Evolutionary conservation across 352 stramenopile genomes (phyloP).

Genomic region (Phytophthora pluvialis): DNA sequence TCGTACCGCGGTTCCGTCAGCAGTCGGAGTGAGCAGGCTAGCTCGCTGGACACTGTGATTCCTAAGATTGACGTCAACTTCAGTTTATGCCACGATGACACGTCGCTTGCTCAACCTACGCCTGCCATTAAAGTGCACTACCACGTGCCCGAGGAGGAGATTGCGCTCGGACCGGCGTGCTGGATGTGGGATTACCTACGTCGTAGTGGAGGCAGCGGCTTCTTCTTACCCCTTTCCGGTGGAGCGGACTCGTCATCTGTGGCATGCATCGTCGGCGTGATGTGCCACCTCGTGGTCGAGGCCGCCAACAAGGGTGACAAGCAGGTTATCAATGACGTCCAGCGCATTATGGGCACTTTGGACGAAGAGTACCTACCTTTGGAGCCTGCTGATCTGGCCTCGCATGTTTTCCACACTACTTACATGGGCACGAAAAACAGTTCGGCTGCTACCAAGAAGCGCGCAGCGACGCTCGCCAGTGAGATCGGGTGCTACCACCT

Average conservation of each 20-base stretch:
- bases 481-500: slow-evolving; percentile 97
- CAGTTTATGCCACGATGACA: slow-evolving; percentile 75
- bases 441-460: slow-evolving; percentile 89
- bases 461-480: slow-evolving; percentile 87
- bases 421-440: slow-evolving; percentile 99
- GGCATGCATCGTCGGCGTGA: slow-evolving; percentile 97
- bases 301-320: slow-evolving; percentile 81
- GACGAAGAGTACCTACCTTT: slow-evolving; percentile 62
- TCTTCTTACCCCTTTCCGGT: slow-evolving; percentile 97
- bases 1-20: slow-evolving; percentile 95
- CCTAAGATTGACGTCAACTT: slow-evolving; percentile 81
- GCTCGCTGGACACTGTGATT: slow-evolving; percentile 66
- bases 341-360: slow-evolving; percentile 77
- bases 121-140: slow-evolving; percentile 73
- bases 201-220: slow-evolving; percentile 83
- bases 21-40: slow-evolving; percentile 95
- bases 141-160: slow-evolving; percentile 96
- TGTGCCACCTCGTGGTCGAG: slow-evolving; percentile 95
- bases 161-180: slow-evolving; percentile 96
- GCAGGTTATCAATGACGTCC: slow-evolving; percentile 87
- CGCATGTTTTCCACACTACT: slow-evolving; percentile 95
- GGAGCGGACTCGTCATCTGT: slow-evolving; percentile 97
- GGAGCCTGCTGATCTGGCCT: slow-evolving; percentile 91
- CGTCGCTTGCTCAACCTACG: slow-evolving; percentile 43
- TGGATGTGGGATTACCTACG: slow-evolving; percentile 99